Base-by-base conservation (phyloP, 2,329 filamentous ascomycete species). In the Cryphonectria radicalis region DNA sequence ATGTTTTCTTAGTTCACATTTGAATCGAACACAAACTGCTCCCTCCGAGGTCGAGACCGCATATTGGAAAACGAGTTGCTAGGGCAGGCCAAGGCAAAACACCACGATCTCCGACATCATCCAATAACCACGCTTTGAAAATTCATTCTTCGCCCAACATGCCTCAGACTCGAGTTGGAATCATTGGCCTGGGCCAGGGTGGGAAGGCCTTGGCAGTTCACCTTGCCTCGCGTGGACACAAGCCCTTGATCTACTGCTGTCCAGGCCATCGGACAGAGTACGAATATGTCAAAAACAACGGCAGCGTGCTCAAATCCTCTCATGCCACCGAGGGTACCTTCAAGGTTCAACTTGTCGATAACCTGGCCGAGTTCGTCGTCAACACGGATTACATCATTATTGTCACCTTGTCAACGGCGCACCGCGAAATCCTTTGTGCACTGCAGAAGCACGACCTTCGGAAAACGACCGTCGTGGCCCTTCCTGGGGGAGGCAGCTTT, bases 141-240 rank as follows among this genome's bases (percentile, higher is more conserved):
- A 37, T n/a, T 25, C 35, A 4, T 19, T 22, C 35, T 37, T 37
- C 2, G 28, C 4, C 37, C 50, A 32, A 6, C 22, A 69, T 69
- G 67, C 50, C 60, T 28, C 59, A 69, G n/a, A 19, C 60, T 42
- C 67, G 35, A 50, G 60, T 69, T n/a, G 67, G 67, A 6, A 69
- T 69, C 59, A 63, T 69, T 43, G 67, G 67, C n/a, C 46, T 69
- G 13, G 67, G 67, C n/a, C 67, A 69, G 35, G 67, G 67, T 5
- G 67, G 59, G 22, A 69, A 69, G 46, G 67, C 67, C 13, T 35
- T 69, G n/a, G 67, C 67, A 6, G 67, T 55, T 28, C 67, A 69
- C 28, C 59, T 69, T 22, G 67, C 67, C 11, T 69, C 67, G 7
- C 67, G 67, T 4, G 67, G 67, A 11, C 42, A 57, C 59, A 28